Evolutionary conservation across 169 alveolate species (phyloP).

Genomic region (Eimeria praecox): DNA sequence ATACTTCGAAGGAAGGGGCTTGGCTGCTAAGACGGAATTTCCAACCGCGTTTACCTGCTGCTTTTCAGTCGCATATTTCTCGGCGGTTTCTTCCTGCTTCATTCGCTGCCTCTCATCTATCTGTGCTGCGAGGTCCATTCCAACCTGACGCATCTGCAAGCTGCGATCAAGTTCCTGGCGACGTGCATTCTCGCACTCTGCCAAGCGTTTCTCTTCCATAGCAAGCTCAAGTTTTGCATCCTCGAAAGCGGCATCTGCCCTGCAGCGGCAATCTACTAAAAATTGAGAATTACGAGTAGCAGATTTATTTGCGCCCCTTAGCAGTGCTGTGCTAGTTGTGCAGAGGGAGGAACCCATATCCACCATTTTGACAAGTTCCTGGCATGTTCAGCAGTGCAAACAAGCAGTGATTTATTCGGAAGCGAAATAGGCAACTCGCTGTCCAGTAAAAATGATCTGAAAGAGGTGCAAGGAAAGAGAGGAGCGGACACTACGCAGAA

Average conservation of each 20-base stretch:
- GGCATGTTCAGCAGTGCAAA: background rate
- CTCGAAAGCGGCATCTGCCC: slow-evolving; percentile 60
- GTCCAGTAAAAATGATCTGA: background rate
- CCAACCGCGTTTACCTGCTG: slow-evolving; percentile 26
- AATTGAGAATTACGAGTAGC: background rate
- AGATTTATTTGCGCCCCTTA: background rate
- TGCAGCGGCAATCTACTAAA: background rate
- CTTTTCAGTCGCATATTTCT: slow-evolving; percentile 47
- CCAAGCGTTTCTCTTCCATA: slow-evolving; percentile 70
- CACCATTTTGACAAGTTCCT: background rate
- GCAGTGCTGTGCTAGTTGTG: background rate
- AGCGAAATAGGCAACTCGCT: background rate
- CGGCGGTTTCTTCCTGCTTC: slow-evolving; percentile 48
- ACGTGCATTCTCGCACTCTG: slow-evolving; percentile 59
- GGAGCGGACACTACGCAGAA: background rate
- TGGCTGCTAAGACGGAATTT: background rate
- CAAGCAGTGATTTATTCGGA: background rate
- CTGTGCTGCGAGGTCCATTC: slow-evolving; percentile 59
- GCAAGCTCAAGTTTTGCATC: slow-evolving; percentile 57
- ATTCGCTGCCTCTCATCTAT: slow-evolving; percentile 22
- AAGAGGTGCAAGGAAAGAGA: background rate
- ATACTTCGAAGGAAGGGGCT: background rate
- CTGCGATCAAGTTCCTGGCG: slow-evolving; percentile 63
- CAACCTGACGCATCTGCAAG: slow-evolving; percentile 49
- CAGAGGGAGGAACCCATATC: too few relatives aligned